These are phyloP conservation scores for Magnolia changhungtana DNA, from an alignment of 164 flowering plant genomes.

Conservation along the genomic window DNA sequence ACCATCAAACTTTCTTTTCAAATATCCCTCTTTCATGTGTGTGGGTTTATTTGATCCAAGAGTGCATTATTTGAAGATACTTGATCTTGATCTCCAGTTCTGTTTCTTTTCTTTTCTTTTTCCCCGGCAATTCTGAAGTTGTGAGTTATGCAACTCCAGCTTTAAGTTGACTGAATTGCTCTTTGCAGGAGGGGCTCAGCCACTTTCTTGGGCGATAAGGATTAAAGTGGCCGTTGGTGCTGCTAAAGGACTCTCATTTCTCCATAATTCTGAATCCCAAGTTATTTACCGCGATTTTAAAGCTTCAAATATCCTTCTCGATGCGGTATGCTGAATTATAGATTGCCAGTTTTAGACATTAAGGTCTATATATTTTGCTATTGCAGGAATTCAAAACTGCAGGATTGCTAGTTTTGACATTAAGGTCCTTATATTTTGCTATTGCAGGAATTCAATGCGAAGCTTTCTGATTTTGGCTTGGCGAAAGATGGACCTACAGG, in stretches of 20 bases:
- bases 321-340: conserved; percentile 46
- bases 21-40: neutral
- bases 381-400: too few species aligned
- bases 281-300: conserved; percentile 87
- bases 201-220: conserved; percentile 80
- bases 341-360: neutral
- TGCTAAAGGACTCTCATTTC: conserved; percentile 78
- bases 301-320: conserved; percentile 83
- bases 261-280: conserved; percentile 72
- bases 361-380: neutral
- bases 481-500: conserved; percentile 62
- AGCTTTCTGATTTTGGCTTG: conserved; percentile 59
- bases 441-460: conserved; percentile 50
- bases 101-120: neutral
- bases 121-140: neutral
- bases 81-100: neutral
- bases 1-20: neutral
- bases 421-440: neutral
- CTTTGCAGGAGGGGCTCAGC: conserved; percentile 67
- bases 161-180: neutral
- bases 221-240: conserved; percentile 85
- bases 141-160: neutral
- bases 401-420: neutral
- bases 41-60: neutral
- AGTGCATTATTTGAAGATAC: neutral